Base-by-base conservation (phyloP, 805 yeast species). In the Saccharomycopsis olivae region DNA sequence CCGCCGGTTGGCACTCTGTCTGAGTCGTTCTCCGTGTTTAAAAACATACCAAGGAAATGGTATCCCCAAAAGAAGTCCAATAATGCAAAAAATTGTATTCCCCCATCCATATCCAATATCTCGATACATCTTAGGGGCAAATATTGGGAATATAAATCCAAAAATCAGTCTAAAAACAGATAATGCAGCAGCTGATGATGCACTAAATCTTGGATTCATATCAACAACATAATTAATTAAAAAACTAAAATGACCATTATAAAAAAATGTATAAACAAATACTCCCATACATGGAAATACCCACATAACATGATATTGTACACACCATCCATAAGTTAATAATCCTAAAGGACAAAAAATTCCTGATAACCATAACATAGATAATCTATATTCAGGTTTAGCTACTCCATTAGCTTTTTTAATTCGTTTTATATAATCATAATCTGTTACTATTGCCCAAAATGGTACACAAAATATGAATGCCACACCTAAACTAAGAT, bases 71-170 rank as follows among this genome's bases (percentile, higher is more conserved):
- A 64, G 56, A 25, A 59, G 47, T 1, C 73, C 75, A 75, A 75
- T 76, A 73, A 72, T 2, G 87, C 86, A n/a, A 20, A 69, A 60
- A 14, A 72, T 63, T 0, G 78, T 71, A 44, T 67, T 61, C 2
- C 72, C 58, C 76, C 77, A 71, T 3, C 78, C 80, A 32, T 72
- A 60, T 0, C 79, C 79, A 32, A 74, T 71, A 20, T 54, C 48
- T 3, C 68, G 47, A 77, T 58, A 8, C 10, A 74, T 58, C 29
- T 68, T 66, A 10, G 59, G 55, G 2, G 80, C 82, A 55, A 77
- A 75, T 31, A 78, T 57, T 6, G 86, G 89, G 60, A 81, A 77
- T 11, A 71, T 65, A 42, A 77, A 79, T 1, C 88, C 89, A 49
- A 28, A 28, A 28, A 28, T 28, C 20, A 73, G 54, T 39, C 71